Evolutionary conservation across 805 yeast genomes (phyloP).

Genomic region (Cyberlindnera suaveolens): DNA sequence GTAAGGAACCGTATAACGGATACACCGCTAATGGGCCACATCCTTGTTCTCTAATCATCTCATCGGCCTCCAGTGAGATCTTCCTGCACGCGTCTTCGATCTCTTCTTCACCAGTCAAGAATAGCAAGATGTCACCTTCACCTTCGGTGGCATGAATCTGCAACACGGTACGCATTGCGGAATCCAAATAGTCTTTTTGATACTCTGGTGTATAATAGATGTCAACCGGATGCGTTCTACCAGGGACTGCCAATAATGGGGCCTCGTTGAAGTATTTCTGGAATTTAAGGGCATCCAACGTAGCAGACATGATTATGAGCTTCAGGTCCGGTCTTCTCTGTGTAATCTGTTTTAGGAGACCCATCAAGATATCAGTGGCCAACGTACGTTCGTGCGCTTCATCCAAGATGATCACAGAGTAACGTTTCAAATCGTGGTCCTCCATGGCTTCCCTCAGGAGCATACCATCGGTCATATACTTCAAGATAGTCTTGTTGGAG

Average conservation of each 20-base stretch:
- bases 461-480: slow-evolving; percentile 99
- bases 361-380: slow-evolving; percentile 96
- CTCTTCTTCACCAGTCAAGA: slow-evolving; percentile 95
- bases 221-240: slow-evolving; percentile 97
- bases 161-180: slow-evolving; percentile 90
- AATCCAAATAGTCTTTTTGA: slow-evolving; percentile 90
- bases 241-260: slow-evolving; percentile 93
- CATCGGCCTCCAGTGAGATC: slow-evolving; percentile 83
- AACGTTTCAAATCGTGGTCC: slow-evolving; percentile 73
- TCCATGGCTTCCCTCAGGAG: slow-evolving; percentile 95
- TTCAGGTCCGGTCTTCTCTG: slow-evolving; percentile 80
- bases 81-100: slow-evolving; percentile 95
- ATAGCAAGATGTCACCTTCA: slow-evolving; percentile 82
- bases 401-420: slow-evolving; percentile 88
- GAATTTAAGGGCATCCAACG: slow-evolving; percentile 94
- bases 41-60: slow-evolving; percentile 77
- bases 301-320: slow-evolving; percentile 94
- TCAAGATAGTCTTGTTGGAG: slow-evolving; percentile 69
- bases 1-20: slow-evolving; percentile 93
- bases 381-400: slow-evolving; percentile 98
- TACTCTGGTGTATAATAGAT: slow-evolving; percentile 95
- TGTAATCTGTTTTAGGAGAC: slow-evolving; percentile 78
- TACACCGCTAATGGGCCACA: slow-evolving; percentile 88
- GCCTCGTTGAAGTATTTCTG: slow-evolving; percentile 86
- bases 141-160: slow-evolving; percentile 97